Conservation (phyloP, 805 yeast species). For the Pichia heedii region DNA sequence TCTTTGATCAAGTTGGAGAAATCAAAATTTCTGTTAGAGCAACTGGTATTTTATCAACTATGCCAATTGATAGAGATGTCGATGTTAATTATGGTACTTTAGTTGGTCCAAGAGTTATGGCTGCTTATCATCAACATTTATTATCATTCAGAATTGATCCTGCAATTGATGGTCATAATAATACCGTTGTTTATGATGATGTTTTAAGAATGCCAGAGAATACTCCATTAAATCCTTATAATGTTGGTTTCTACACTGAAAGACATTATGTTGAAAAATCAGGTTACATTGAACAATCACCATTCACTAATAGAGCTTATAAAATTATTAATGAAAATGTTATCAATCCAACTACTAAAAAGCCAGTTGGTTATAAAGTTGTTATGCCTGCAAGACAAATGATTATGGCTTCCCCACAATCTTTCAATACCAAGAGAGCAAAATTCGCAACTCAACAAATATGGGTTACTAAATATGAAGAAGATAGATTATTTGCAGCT, state of each 20-base stretch:
- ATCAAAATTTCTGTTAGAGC: slow-evolving; percentile 75
- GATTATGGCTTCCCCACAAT: slow-evolving; percentile 56
- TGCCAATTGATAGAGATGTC: slow-evolving; percentile 65
- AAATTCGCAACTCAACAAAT: slow-evolving; percentile 66
- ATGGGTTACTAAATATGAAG: slow-evolving; percentile 75
- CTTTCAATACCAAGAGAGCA: slow-evolving; percentile 65
- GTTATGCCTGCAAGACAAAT: slow-evolving; percentile 68
- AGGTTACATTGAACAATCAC: slow-evolving; percentile 64
- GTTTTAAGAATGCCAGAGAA: slow-evolving; percentile 50
- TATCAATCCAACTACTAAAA: slow-evolving; percentile 58
- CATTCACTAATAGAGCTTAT: slow-evolving; percentile 64
- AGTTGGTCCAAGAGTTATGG: slow-evolving; percentile 74
- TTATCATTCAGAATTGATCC: slow-evolving; percentile 75
- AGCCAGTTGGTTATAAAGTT: slow-evolving; percentile 71
- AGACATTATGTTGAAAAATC: slow-evolving; percentile 61
- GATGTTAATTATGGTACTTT: slow-evolving; percentile 59
- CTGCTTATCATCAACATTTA: slow-evolving; percentile 79
- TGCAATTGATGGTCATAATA: slow-evolving; percentile 72
- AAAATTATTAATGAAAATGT: slow-evolving; percentile 67
- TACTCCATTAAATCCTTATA: slow-evolving; percentile 49
- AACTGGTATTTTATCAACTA: slow-evolving; percentile 78
- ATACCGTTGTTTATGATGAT: slow-evolving; percentile 66
- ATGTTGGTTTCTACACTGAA: slow-evolving; percentile 59
- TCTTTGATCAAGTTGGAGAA: slow-evolving; percentile 71
- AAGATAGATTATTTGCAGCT: slow-evolving; percentile 66